Conservation (phyloP, 768 basidiomycete genomes). For the Boletus sensibilis region DNA sequence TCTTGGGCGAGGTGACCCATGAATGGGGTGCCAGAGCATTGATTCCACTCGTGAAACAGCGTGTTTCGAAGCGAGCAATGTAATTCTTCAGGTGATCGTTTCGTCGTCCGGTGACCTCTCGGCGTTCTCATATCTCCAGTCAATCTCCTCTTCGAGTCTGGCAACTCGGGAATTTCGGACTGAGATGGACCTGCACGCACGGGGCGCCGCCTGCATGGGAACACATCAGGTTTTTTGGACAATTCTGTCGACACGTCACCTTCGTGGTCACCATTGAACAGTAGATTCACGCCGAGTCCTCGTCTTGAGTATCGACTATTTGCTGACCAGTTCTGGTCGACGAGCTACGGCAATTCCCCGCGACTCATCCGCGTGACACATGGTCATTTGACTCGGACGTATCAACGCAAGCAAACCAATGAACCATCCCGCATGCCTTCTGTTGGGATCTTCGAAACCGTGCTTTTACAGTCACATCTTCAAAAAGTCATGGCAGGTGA, state of each 20-base stretch:
- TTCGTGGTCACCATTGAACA: neutral
- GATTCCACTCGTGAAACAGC: neutral
- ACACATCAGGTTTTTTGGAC: neutral
- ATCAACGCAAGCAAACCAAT: neutral
- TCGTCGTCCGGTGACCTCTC: neutral
- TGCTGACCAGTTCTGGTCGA: neutral
- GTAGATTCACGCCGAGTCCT: neutral
- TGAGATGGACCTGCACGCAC: neutral
- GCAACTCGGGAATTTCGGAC: neutral
- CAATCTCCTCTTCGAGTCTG: conserved; percentile 7
- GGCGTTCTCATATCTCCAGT: conserved; percentile 8
- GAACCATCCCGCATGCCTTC: neutral
- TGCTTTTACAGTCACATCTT: neutral
- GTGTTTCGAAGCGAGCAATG: neutral
- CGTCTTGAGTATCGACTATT: neutral
- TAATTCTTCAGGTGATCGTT: neutral
- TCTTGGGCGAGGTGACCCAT: neutral
- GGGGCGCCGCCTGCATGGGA: neutral
- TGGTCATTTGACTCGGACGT: neutral
- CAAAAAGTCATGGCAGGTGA: neutral
- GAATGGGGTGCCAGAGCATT: neutral
- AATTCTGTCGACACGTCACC: neutral
- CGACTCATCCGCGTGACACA: neutral
- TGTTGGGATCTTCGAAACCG: neutral
- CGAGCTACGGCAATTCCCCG: neutral